Evolutionary conservation across 768 basidiomycete genomes (phyloP), one percentile per base, ranked within the genome.

Genomic region (Psilocybe sp.): DNA sequence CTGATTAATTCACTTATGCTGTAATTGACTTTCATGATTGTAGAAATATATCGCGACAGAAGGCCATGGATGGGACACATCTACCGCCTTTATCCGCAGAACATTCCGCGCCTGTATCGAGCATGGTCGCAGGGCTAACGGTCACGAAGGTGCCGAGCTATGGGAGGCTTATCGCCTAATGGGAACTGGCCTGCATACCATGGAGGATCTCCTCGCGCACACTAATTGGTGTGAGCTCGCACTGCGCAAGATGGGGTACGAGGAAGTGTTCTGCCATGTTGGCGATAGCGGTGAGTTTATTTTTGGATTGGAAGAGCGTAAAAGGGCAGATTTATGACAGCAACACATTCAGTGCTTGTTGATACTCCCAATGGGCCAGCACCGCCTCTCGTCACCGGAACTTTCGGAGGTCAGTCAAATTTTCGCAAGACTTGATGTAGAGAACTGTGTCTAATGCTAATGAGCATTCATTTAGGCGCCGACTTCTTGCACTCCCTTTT

Each of bases 1-100:
- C n/a, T n/a, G n/a, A n/a, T n/a, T n/a, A n/a, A n/a, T n/a, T n/a
- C 7, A 7, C 32, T 23, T 40, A 20, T n/a, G 7, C 23, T 3
- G 7, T 28, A 7, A 7, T 28, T 28, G 35, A 3, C 35, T 41
- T 15, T 10, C 23, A 37, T 41, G 9, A 43, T 11, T 15, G 31
- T 31, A 86, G 85, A 91, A 86, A 51, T 89, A 88, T 64, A 91
- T 92, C 72, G 87, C 87, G 2, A 84, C 85, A 34, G 79, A 82
- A 59, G 69, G 75, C 45, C 70, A 76, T 42, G 75, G 77, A 33
- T 92, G 86, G 85, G 87, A 88, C 55, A 89, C 89, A 0, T 89
- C 84, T 1, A 82, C 82, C 11, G 81, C 79, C 0, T 81, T 80
- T 57, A 79, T 88, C 47, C 76, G 86, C 16, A 77, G 85, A 38